These are phyloP conservation scores for Flammula alnicola DNA, from an alignment of 1,284 basidiomycete species.

Conservation along the genomic window DNA sequence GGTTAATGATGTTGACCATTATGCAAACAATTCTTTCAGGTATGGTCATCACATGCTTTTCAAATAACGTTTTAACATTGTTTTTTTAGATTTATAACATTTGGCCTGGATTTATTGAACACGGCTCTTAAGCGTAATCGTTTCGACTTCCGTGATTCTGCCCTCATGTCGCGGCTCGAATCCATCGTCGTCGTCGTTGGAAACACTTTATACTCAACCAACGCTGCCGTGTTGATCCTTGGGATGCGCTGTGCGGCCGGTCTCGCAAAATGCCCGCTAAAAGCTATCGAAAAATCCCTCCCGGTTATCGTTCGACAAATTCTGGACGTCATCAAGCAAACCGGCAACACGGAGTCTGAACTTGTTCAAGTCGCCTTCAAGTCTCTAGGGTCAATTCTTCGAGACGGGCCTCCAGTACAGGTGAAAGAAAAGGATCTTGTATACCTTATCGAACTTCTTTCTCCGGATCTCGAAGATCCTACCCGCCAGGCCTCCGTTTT, in stretches of 20 bases:
- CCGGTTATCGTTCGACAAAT: slow-evolving; percentile 89
- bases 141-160: slow-evolving; percentile 82
- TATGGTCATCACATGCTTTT: slow-evolving; percentile 38
- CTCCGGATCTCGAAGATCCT: slow-evolving; percentile 94
- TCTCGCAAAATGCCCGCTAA: slow-evolving; percentile 86
- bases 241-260: slow-evolving; percentile 85
- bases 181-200: slow-evolving; percentile 89
- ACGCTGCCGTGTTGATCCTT: slow-evolving; percentile 78
- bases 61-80: slow-evolving; percentile 7
- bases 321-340: slow-evolving; percentile 82
- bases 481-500: slow-evolving; percentile 89
- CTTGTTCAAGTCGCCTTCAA: slow-evolving; percentile 90
- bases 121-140: slow-evolving; percentile 86
- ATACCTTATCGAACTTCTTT: slow-evolving; percentile 84
- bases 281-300: slow-evolving; percentile 76
- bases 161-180: slow-evolving; percentile 80
- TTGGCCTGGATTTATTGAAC: slow-evolving; percentile 92
- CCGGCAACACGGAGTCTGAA: slow-evolving; percentile 90
- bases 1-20: slow-evolving; percentile 67
- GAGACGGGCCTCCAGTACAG: slow-evolving; percentile 81
- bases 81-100: slow-evolving; percentile 80
- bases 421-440: slow-evolving; percentile 91
- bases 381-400: slow-evolving; percentile 83
- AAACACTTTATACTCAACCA: slow-evolving; percentile 90
- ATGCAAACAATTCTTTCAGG: slow-evolving; percentile 85